Percentiles rank a stretch among this genome's conserved stretches.
Conservation (phyloP, 192 early-diverging fungal genomes). For the Backusella sp. region DNA sequence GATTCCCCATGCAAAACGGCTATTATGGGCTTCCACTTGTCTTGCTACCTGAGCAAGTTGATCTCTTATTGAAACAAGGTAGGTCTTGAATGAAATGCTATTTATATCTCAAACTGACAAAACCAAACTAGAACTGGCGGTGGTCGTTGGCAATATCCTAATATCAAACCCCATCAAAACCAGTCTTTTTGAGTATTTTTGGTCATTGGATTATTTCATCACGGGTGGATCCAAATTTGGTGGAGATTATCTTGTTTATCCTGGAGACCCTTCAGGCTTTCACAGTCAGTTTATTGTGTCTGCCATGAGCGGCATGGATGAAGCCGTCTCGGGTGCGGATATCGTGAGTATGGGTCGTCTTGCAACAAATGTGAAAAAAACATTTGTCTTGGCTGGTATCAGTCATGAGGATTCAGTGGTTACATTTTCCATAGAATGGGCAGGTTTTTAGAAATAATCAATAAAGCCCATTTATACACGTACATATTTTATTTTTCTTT, state of each 20-base stretch:
- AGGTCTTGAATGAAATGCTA: not conserved
- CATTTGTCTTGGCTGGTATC: constrained; percentile 55
- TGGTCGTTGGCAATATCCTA: not conserved
- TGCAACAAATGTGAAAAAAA: constrained; percentile 75
- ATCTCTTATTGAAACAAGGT: constrained; percentile 50
- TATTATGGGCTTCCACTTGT: constrained; percentile 72
- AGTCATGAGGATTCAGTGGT: constrained; percentile 15
- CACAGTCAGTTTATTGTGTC: constrained; percentile 68
- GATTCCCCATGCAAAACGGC: constrained; percentile 72
- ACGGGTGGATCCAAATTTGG: constrained; percentile 82
- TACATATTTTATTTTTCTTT: not conserved
- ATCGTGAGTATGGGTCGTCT: constrained; percentile 60
- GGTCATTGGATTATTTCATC: constrained; percentile 63
- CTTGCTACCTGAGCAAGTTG: constrained; percentile 73
- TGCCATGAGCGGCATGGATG: constrained; percentile 34
- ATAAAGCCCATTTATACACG: not conserved
- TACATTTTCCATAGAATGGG: constrained; percentile 48
- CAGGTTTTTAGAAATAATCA: constrained; percentile 37
- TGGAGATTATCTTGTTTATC: constrained; percentile 83
- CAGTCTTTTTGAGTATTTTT: constrained; percentile 63
- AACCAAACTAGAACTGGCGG: not conserved
- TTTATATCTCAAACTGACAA: not conserved
- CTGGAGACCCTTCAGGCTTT: constrained; percentile 67
- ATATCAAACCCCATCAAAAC: constrained; percentile 19
- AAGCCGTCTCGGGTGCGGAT: constrained; percentile 39